Evolutionary conservation across 176 grass and related monocot species (phyloP), one percentile per base, ranked within the genome.

Genomic region (Rhynchospora tenuis): DNA sequence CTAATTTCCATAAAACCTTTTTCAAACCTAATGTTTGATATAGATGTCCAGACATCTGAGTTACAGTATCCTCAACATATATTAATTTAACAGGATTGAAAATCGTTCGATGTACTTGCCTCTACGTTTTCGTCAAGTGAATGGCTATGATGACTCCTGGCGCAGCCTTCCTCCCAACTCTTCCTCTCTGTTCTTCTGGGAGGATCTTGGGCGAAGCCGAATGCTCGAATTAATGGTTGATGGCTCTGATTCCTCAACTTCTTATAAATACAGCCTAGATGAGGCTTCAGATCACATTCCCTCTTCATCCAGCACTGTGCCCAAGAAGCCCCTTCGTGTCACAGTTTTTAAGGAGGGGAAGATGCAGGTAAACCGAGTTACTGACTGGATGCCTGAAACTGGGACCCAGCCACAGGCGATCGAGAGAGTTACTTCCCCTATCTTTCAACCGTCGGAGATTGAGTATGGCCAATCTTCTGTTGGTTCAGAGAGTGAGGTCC

Each of bases 71-170:
- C 8, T 54, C 8, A 71, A 28, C 52, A 75, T 81, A 62, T 75
- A 64, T 73, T 66, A 17, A 83, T 76, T 80, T 78, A 65, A 56
- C 89, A 98, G 95, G 88, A 90, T 98, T 73, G 95, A 98, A 87
- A 98, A 98, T 84, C 95, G 92, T 56, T 98, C 92, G 13, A 98
- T 95, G 91, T 98, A 93, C 80, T 88, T 98, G 86, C 92, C 89
- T 87, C n/a, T 98, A 75, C 73, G 62, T 63, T 89, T 95, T 78
- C 95, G 95, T 45, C 95, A 98, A 91, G 86, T 88, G 15, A 89
- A 89, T 75, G 91, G 91, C 78, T 83, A 85, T 83, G 91, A 93
- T 87, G 84, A 90, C 83, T 89, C 90, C 9, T 98, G 95, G 95
- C 86, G 86, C 86, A 93, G 68, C 90, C 80, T 98, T 43, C 80